Percentiles rank a stretch among this genome's conserved stretches.
Evolutionary conservation across 2,329 filamentous ascomycete genomes (phyloP).

Genomic region (Colletotrichum echinochloae): DNA sequence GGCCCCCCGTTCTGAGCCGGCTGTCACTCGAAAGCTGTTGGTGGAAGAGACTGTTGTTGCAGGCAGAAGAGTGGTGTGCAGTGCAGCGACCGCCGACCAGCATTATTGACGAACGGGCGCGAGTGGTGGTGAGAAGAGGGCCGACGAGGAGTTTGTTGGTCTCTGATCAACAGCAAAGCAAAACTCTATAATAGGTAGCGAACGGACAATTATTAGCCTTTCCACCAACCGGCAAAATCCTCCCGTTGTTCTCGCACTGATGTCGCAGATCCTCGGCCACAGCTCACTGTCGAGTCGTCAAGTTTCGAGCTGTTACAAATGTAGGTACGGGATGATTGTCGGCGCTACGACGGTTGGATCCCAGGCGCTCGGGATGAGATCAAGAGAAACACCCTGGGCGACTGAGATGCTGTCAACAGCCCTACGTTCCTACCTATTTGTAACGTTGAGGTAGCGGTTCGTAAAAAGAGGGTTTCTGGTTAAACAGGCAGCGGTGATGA

Average conservation of each 20-base stretch:
- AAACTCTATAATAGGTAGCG: not conserved
- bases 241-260: conserved; percentile 8
- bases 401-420: conserved; percentile 6
- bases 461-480: not conserved
- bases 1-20: not conserved
- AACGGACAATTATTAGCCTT: not conserved
- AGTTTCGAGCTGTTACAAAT: not conserved
- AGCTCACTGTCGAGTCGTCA: not conserved
- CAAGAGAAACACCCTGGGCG: not conserved
- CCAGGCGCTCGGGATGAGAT: conserved; percentile 22
- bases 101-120: not conserved
- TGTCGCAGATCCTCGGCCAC: conserved; percentile 1
- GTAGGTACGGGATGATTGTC: not conserved
- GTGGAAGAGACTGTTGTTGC: not conserved
- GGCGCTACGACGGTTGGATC: conserved; percentile 8
- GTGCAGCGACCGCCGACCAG: too few species aligned
- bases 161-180: not conserved
- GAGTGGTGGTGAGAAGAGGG: not conserved
- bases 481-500: not conserved
- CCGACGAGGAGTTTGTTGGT: not conserved
- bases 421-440: conserved; percentile 8
- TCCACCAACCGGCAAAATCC: not conserved
- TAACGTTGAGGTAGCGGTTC: too few species aligned
- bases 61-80: not conserved
- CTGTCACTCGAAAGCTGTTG: not conserved